Base-by-base conservation (phyloP, 164 flowering plant genomes). In the Vitis rupestris region DNA sequence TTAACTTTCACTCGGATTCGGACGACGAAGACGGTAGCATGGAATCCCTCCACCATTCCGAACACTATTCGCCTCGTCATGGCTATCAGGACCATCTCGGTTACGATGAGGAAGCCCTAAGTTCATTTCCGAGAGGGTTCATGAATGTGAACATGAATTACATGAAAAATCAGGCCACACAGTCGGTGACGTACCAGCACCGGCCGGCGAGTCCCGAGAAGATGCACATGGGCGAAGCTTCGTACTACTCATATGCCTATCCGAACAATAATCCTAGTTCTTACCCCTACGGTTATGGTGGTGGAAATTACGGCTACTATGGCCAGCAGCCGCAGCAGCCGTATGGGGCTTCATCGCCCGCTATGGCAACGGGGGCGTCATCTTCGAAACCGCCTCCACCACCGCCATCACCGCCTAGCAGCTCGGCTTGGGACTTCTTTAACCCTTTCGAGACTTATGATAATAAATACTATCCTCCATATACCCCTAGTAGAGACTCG, bases 401-500 rank as follows among this genome's bases (percentile, higher is more conserved):
- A 10, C 97, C 94, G 8, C 97, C 98, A 0, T 72, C 98, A 8
- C 97, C 97, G 4, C 92, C 95, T 11, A 65, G 69, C 44, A 57
- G 78, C 47, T 89, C 98, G 1, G 44, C 90, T 30, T 96, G 98
- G 99, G 99, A 93, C 55, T 89, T 92, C 68, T 73, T 96, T 61
- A 96, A 88, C 69, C 84, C 79, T 6, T 96, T 93, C 53, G 88
- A 88, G 59, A 72, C 72, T 27, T 64, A 71, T 59, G 91, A 86
- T 50, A 81, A 86, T 50, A 81, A 58, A 16, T 78, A 68, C 64
- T 86, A 87, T 57, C 75, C 87, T 23, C 73, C 79, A 4, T 80
- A 84, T 58, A 79, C 97, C 8, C 90, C 98, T 4, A 87, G 97
- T 68, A 70, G 95, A 54, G 85, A 89, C 65, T 92, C 95, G 8